These are phyloP conservation scores for Iris pallida DNA, from an alignment of 116 monocot genomes.

Conservation along the genomic window DNA sequence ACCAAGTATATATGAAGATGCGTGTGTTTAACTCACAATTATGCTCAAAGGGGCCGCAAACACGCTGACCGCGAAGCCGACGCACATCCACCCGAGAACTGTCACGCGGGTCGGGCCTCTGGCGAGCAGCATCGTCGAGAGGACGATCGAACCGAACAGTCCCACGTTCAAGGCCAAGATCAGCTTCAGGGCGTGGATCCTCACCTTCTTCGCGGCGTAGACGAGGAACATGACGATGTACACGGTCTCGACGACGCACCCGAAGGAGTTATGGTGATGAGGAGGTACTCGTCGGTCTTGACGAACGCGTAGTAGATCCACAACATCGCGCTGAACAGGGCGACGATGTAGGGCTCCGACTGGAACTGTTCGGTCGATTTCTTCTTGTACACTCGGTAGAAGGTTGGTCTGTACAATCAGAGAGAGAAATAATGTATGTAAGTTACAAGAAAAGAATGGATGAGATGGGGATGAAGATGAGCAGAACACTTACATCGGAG, in stretches of 20 bases:
- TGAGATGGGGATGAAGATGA: too few species aligned
- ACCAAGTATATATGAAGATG: too few species aligned
- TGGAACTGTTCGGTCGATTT: conserved; percentile 60
- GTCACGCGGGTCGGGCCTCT: conserved; percentile 5
- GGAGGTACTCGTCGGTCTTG: conserved; percentile 33
- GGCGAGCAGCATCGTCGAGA: conserved; percentile 25
- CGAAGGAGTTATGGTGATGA: conserved; percentile 52
- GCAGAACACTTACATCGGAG: conserved; percentile 28
- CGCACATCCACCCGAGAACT: conserved; percentile 48
- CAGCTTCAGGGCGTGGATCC: conserved; percentile 27
- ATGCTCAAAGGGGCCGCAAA: conserved; percentile 50
- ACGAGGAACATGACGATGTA: conserved; percentile 44
- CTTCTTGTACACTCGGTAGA: conserved; percentile 42
- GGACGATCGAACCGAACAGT: conserved; percentile 25
- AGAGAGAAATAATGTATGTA: not conserved
- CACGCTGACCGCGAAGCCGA: conserved; percentile 34
- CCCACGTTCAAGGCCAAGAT: conserved; percentile 36
- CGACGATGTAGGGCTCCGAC: conserved; percentile 49
- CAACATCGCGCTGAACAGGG: conserved; percentile 68
- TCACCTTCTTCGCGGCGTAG: conserved; percentile 31
- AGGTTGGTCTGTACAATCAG: conserved; percentile 45
- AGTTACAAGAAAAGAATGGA: not conserved
- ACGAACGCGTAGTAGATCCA: conserved; percentile 63
- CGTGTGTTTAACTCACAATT: too few species aligned
- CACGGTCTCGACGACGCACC: conserved; percentile 41